Conservation (phyloP, 2,329 filamentous ascomycete species). For the Cryphonectria radicalis region DNA sequence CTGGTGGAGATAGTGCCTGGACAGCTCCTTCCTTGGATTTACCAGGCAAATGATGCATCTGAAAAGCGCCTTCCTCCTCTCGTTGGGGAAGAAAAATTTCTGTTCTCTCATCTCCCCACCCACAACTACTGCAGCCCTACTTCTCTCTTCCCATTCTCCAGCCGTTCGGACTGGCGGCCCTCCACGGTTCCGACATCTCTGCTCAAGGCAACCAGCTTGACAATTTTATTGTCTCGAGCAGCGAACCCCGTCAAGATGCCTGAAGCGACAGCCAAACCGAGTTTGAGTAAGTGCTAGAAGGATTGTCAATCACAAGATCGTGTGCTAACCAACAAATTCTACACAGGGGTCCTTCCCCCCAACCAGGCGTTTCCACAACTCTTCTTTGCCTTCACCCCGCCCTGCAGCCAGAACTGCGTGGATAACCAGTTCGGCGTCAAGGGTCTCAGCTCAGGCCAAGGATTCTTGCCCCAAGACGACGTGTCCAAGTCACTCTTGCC, state of each 20-base stretch:
- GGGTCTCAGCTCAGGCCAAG: background rate
- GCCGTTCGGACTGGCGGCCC: background rate
- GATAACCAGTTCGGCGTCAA: constrained; percentile 20
- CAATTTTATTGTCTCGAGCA: background rate
- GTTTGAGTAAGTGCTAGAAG: background rate
- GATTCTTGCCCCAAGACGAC: background rate
- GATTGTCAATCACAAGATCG: background rate
- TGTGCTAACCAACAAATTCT: background rate
- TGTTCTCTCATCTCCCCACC: background rate
- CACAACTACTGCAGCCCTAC: background rate
- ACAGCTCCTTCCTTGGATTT: background rate
- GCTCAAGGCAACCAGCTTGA: background rate
- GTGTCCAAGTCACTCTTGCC: background rate
- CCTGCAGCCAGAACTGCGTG: constrained; percentile 6
- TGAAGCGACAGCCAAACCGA: background rate
- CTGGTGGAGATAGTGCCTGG: background rate
- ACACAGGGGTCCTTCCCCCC: constrained; percentile 9
- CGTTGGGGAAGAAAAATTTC: background rate
- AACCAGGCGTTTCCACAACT: background rate
- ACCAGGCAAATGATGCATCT: background rate
- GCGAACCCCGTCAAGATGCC: background rate
- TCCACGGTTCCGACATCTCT: background rate
- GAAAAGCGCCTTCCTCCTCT: background rate
- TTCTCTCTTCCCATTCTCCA: background rate
- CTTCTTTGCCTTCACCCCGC: constrained; percentile 22